Evolutionary conservation across 1,284 basidiomycete genomes (phyloP).

Genomic region (Trametes sp.): DNA sequence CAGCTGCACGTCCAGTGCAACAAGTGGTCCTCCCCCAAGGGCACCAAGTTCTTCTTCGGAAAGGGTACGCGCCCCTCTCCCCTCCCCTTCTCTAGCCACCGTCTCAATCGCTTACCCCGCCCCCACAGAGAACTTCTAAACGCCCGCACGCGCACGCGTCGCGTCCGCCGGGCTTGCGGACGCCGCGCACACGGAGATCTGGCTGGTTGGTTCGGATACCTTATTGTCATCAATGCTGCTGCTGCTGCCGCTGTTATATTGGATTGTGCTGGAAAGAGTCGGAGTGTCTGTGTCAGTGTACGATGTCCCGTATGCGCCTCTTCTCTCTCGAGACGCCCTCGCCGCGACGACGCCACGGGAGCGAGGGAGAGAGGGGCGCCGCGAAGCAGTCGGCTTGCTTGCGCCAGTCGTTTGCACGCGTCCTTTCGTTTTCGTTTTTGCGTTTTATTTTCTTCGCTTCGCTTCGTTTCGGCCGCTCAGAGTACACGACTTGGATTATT

Average conservation of each 20-base stretch:
- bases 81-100: conserved; percentile 4
- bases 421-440: conserved; percentile 27
- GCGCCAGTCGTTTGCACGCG: conserved; percentile 31
- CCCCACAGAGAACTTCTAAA: conserved; percentile 45
- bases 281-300: no score
- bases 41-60: conserved; percentile 89
- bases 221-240: neutral
- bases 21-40: conserved; percentile 83
- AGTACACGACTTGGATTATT: no score
- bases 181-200: neutral
- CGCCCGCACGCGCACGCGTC: neutral
- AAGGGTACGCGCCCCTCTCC: conserved; percentile 58
- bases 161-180: conserved; percentile 22
- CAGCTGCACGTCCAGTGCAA: conserved; percentile 81
- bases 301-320: no score
- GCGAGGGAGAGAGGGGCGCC: no score
- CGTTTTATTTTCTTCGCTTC: no score
- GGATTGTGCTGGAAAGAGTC: conserved; percentile 1
- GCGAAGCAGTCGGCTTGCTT: conserved; percentile 29
- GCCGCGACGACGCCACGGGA: conserved; percentile 6
- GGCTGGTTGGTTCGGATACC: conserved; percentile 3
- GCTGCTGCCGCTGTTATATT: neutral
- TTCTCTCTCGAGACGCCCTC: conserved; percentile 2
- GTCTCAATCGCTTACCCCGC: neutral
- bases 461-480: no score